Percentiles rank a stretch among this genome's conserved stretches.
Conservation (phyloP, 306 rosid genomes). For the Vicia villosa region DNA sequence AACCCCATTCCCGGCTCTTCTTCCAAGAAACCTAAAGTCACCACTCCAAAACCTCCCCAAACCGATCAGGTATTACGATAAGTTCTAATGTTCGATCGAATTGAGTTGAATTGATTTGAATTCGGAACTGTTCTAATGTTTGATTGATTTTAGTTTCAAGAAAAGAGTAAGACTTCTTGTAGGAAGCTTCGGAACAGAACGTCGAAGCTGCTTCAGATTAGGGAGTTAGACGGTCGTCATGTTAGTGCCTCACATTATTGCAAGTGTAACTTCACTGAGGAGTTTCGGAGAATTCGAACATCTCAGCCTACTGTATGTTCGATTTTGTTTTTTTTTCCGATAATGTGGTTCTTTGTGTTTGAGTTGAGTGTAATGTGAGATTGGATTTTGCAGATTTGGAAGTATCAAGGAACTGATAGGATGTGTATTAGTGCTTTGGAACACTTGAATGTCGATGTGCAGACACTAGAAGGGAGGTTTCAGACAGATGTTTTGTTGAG, state of each 20-base stretch:
- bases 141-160: constrained; percentile 46
- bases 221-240: constrained; percentile 74
- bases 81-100: too few relatives aligned
- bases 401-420: constrained; percentile 52
- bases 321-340: background rate
- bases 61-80: too few relatives aligned
- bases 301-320: constrained; percentile 65
- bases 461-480: constrained; percentile 59
- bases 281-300: constrained; percentile 60
- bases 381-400: constrained; percentile 73
- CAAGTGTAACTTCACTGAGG: constrained; percentile 66
- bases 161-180: constrained; percentile 28
- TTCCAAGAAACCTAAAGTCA: too few relatives aligned
- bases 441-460: constrained; percentile 55
- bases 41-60: too few relatives aligned
- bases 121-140: constrained; percentile 16
- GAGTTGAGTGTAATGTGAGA: background rate
- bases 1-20: too few relatives aligned
- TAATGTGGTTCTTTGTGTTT: background rate
- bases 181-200: constrained; percentile 45
- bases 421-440: constrained; percentile 67
- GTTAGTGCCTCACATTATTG: constrained; percentile 48
- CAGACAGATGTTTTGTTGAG: constrained; percentile 57
- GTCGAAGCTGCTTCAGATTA: constrained; percentile 64
- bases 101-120: too few relatives aligned